These are phyloP conservation scores for Rutstroemia sp. DNA, from an alignment of 2,329 filamentous ascomycete species.

Conservation along the genomic window DNA sequence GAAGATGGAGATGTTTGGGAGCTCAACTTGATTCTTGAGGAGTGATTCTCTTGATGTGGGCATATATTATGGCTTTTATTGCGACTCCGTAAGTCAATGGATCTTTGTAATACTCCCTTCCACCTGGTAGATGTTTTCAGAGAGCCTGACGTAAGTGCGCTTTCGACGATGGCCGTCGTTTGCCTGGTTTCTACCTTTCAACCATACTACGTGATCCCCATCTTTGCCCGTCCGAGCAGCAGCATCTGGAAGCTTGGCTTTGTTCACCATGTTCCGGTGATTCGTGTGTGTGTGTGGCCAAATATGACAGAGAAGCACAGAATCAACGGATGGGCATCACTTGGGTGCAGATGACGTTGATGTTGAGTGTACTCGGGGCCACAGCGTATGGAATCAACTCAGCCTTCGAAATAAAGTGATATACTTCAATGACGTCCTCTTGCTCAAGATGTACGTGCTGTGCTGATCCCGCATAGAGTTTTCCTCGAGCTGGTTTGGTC, in stretches of 20 bases:
- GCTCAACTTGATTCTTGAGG: constrained; percentile 55
- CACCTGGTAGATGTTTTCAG: not conserved
- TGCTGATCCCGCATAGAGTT: constrained; percentile 27
- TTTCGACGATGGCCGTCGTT: constrained; percentile 23
- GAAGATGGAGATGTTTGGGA: constrained; percentile 41
- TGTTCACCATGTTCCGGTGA: constrained; percentile 35
- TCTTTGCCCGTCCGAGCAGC: constrained; percentile 33
- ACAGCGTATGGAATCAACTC: constrained; percentile 33
- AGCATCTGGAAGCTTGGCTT: constrained; percentile 36
- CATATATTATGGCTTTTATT: constrained; percentile 45
- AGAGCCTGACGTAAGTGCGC: not conserved
- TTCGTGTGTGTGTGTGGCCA: constrained; percentile 31
- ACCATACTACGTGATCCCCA: constrained; percentile 32
- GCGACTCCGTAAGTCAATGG: not conserved
- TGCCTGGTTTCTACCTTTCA: constrained; percentile 35
- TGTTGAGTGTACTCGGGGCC: constrained; percentile 34
- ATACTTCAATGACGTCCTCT: not conserved
- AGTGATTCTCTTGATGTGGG: constrained; percentile 55
- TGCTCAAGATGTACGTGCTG: not conserved
- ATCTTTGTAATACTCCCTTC: constrained; percentile 12
- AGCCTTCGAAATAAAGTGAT: not conserved
- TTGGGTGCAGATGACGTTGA: constrained; percentile 34
- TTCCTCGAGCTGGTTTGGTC: constrained; percentile 37
- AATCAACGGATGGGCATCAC: constrained; percentile 34
- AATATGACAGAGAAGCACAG: constrained; percentile 30